phyloP scores from a whole-genome alignment of 176 grass and related monocot species.

The Juncus effusus region DNA sequence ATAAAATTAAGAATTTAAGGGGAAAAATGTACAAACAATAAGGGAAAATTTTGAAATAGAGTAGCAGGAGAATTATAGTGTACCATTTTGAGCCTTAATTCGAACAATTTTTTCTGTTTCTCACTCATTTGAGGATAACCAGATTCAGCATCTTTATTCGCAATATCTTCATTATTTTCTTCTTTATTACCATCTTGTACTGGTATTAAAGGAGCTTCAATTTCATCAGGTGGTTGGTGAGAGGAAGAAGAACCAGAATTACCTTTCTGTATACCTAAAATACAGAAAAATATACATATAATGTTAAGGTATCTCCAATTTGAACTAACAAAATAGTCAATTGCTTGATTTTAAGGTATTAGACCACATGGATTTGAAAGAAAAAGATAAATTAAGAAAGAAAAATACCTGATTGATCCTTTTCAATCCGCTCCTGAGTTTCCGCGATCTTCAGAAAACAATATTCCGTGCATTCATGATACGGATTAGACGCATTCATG shows the following conservation, averaged over 20 bases:
- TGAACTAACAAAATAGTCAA: not conserved
- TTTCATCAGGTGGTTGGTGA: conserved; percentile 14
- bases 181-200: conserved; percentile 10
- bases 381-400: not conserved
- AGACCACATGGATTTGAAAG: not conserved
- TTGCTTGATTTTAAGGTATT: not conserved
- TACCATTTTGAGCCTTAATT: conserved; percentile 88
- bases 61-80: not conserved
- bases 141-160: conserved; percentile 25
- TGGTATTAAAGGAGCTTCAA: conserved; percentile 11
- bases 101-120: conserved; percentile 75
- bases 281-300: not conserved
- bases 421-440: conserved; percentile 16
- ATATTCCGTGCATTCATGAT: conserved; percentile 49
- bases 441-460: conserved; percentile 45
- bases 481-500: conserved; percentile 52
- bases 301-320: not conserved
- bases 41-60: not conserved
- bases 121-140: conserved; percentile 70
- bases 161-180: conserved; percentile 12
- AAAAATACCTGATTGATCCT: conserved; percentile 31
- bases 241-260: conserved; percentile 30
- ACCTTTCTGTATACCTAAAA: conserved; percentile 16
- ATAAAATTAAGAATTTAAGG: not conserved
- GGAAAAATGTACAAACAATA: not conserved